These are phyloP conservation scores for Nematodospora valgi DNA, from an alignment of 805 yeast species.

Conservation along the genomic window DNA sequence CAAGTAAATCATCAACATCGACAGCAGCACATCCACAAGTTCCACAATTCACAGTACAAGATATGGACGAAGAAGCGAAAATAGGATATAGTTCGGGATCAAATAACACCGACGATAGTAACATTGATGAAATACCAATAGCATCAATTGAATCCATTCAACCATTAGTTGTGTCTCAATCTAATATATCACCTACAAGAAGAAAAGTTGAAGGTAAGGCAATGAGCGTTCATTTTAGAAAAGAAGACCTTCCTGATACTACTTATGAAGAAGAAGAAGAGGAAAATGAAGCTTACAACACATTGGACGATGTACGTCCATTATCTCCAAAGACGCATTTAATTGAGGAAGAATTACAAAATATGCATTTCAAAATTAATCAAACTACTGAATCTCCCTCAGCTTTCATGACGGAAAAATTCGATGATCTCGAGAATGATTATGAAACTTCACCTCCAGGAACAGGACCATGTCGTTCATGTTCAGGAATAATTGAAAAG, in stretches of 20 bases:
- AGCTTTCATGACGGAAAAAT: conserved; percentile 4
- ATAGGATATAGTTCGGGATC: conserved; percentile 2
- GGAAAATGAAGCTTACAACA: too few relatives aligned
- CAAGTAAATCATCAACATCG: neutral
- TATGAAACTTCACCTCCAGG: conserved; percentile 48
- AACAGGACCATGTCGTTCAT: conserved; percentile 78
- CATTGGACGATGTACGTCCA: conserved; percentile 19
- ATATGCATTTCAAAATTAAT: conserved; percentile 21
- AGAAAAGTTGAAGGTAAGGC: neutral
- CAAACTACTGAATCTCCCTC: conserved; percentile 11
- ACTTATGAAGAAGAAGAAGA: conserved; percentile 1
- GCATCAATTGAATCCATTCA: conserved; percentile 16
- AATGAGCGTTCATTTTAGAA: too few relatives aligned
- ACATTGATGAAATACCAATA: conserved; percentile 11
- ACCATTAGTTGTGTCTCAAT: conserved; percentile 17
- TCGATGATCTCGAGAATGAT: neutral
- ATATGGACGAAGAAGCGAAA: conserved; percentile 1
- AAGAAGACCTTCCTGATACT: neutral
- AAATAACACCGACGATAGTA: conserved; percentile 3
- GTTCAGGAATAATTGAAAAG: conserved; percentile 51
- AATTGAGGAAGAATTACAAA: conserved; percentile 30
- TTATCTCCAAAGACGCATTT: conserved; percentile 33
- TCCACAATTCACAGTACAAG: conserved; percentile 6
- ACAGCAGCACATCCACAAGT: conserved; percentile 2
- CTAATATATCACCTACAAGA: conserved; percentile 3